Base-by-base conservation (phyloP, 495 filamentous ascomycete genomes). In the Trichoderma erinaceum region DNA sequence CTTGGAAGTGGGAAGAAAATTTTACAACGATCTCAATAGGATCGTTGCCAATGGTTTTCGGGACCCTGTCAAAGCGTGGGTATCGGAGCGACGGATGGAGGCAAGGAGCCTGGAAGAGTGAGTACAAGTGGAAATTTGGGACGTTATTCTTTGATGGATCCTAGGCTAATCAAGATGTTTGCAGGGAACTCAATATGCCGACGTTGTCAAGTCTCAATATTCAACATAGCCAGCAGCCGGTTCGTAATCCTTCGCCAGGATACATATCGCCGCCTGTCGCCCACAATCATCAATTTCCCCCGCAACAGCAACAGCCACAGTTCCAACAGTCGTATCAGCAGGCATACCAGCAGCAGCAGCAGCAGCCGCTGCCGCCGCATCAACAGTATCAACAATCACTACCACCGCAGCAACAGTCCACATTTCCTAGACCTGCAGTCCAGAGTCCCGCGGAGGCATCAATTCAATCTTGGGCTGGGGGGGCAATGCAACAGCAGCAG, bases 11-110 rank as follows among this genome's bases (percentile, higher is more conserved):
- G 95, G 92, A 1, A 79, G 94, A 52, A 97, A 96, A 72, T 99
- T 99, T 75, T 99, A 98, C 79, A 98, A 99, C 73, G 93, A 97
- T 72, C 84, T 99, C 2, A 90, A 87, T 50, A 90, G 89, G 76
- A 93, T 97, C 56, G 87, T 97, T 1, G 86, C 82, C 12, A 82
- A 89, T 29, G 92, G 92, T 70, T 83, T 82, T 68, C 83, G 91
- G 25, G 93, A 96, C 69, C 91, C 90, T 44, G 88, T 84, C 43
- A 88, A 89, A 71, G 85, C 82, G 11, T 97, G 95, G 78, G 90
- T 89, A 10, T 89, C 92, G 32, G 85, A 90, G 72, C 82, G 95
- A 67, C 85, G 92, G 56, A 85, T 87, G 71, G 94, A 99, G 70
- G 93, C 92, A 0, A 86, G 87, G 38, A 85, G 87, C 67, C 75